phyloP scores from a whole-genome alignment of 345 rosid genomes.

The Heritiera littoralis region DNA sequence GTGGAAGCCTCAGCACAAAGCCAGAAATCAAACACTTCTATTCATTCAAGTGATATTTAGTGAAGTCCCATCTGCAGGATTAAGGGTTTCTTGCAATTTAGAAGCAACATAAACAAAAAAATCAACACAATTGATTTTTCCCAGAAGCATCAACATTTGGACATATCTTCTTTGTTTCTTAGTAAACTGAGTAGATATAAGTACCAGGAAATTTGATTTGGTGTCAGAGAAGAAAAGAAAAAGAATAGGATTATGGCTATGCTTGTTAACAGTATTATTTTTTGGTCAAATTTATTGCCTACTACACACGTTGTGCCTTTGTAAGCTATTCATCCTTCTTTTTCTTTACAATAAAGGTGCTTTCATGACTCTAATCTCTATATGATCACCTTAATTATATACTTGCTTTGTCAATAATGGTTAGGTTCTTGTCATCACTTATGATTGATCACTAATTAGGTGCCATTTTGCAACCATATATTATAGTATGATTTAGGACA shows the following conservation, averaged over 20 bases:
- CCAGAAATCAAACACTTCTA: background rate
- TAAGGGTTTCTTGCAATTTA: background rate
- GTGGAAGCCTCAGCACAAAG: background rate
- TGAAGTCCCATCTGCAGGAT: background rate
- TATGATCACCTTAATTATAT: slow-evolving; percentile 17
- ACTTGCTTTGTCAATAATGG: slow-evolving; percentile 17
- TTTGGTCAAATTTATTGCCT: background rate
- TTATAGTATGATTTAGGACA: background rate
- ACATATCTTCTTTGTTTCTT: background rate
- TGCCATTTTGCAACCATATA: background rate
- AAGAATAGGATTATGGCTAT: background rate
- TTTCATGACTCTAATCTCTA: slow-evolving; percentile 18
- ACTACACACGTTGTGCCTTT: background rate
- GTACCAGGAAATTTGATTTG: background rate
- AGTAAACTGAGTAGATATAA: background rate
- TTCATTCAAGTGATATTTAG: background rate
- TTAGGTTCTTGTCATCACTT: slow-evolving; percentile 25
- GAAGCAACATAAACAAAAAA: background rate
- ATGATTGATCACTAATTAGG: background rate
- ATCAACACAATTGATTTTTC: background rate
- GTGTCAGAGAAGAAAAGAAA: background rate
- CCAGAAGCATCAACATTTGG: background rate
- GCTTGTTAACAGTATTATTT: background rate
- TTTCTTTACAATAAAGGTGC: slow-evolving; percentile 20
- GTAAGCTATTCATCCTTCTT: background rate